Percentiles rank a stretch among this genome's conserved stretches.
These are phyloP conservation scores for Paraphaeosphaeria sporulosa DNA, from an alignment of 2,329 filamentous ascomycete species.

Conservation along the genomic window DNA sequence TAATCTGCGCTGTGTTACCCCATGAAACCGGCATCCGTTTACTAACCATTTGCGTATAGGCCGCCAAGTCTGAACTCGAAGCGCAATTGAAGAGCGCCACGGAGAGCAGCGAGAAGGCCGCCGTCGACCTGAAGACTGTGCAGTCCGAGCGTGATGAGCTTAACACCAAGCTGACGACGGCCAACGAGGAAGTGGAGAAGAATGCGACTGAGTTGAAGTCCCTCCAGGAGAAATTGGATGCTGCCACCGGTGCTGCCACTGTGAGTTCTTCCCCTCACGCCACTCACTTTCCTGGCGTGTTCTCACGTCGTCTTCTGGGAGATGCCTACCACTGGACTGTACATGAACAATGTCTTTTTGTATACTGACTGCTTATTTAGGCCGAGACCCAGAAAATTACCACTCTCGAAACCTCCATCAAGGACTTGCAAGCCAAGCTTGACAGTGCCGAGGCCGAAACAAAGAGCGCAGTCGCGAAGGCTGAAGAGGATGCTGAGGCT, in stretches of 20 bases:
- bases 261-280: background rate
- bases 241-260: constrained; percentile 15
- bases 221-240: constrained; percentile 8
- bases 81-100: constrained; percentile 15
- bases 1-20: background rate
- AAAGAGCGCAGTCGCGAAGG: background rate
- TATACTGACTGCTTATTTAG: background rate
- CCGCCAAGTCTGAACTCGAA: constrained; percentile 17
- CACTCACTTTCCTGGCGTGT: background rate
- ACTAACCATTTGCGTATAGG: background rate
- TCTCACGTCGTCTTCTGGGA: background rate
- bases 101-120: constrained; percentile 5
- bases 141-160: constrained; percentile 15
- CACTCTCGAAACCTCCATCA: constrained; percentile 1
- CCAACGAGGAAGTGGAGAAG: constrained; percentile 4
- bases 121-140: background rate
- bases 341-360: background rate
- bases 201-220: background rate
- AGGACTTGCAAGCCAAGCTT: constrained; percentile 3
- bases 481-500: constrained; percentile 6
- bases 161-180: constrained; percentile 13
- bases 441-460: background rate
- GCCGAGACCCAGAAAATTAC: background rate
- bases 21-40: background rate
- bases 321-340: too few species aligned